Evolutionary conservation across 2,329 filamentous ascomycete genomes (phyloP).

Genomic region (Didymella sp.): DNA sequence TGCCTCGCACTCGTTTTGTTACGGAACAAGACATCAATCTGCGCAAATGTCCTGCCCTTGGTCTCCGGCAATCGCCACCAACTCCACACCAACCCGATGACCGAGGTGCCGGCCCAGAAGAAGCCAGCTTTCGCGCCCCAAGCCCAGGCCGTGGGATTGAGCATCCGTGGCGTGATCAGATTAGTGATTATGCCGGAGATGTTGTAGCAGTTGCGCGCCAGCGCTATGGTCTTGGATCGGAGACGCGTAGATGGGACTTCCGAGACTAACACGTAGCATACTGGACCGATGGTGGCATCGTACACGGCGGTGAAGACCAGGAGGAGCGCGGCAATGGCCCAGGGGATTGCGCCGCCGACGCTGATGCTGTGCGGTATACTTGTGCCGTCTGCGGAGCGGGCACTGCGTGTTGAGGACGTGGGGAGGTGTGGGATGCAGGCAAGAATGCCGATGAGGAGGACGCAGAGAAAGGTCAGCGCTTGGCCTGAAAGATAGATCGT

Average conservation of each 20-base stretch:
- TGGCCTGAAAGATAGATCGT: slow-evolving; percentile 73
- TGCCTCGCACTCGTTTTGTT: slow-evolving; percentile 25
- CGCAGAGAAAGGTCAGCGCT: slow-evolving; percentile 64
- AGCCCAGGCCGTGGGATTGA: slow-evolving; percentile 67
- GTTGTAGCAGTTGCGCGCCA: slow-evolving; percentile 77
- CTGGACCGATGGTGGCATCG: slow-evolving; percentile 37
- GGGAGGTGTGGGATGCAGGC: slow-evolving; percentile 41
- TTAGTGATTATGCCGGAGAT: slow-evolving; percentile 81
- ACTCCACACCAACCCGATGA: slow-evolving; percentile 75
- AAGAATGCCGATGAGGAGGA: slow-evolving; percentile 79
- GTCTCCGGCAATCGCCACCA: slow-evolving; percentile 82
- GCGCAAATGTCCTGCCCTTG: slow-evolving; percentile 76
- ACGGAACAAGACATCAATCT: slow-evolving; percentile 83
- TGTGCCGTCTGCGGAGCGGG: not conserved
- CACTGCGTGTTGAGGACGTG: not conserved
- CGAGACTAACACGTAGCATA: slow-evolving; percentile 72
- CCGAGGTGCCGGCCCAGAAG: slow-evolving; percentile 81
- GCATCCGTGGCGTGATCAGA: slow-evolving; percentile 70
- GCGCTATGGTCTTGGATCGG: slow-evolving; percentile 85
- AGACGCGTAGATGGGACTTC: slow-evolving; percentile 81
- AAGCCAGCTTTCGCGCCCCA: slow-evolving; percentile 86
- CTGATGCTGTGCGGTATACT: not conserved
- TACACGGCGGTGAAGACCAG: slow-evolving; percentile 23
- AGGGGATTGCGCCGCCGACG: not conserved
- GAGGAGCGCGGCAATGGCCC: slow-evolving; percentile 19